Evolutionary conservation across 768 basidiomycete species (phyloP).

Genomic region (Boletus reticulatus): DNA sequence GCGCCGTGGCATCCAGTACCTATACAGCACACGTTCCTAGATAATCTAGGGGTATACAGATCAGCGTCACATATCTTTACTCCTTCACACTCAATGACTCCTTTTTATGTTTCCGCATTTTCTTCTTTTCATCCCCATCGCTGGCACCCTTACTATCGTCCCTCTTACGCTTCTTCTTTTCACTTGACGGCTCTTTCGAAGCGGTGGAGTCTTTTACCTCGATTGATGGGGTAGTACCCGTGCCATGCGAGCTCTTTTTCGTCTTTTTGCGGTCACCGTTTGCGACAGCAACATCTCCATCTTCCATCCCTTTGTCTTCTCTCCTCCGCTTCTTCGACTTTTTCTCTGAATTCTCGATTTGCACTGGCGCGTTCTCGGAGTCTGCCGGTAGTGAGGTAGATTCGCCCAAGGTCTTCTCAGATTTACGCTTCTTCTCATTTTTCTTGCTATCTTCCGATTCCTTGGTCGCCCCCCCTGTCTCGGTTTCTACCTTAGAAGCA

Average conservation of each 20-base stretch:
- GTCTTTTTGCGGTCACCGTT: constrained; percentile 22
- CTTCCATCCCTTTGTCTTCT: constrained; percentile 9
- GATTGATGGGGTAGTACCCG: constrained; percentile 4
- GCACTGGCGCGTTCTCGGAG: constrained; percentile 3
- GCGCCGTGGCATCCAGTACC: background rate
- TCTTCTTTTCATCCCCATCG: constrained; percentile 28
- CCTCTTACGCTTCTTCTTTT: constrained; percentile 27
- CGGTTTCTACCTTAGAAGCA: background rate
- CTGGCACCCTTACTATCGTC: constrained; percentile 3
- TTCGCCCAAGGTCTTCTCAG: constrained; percentile 22
- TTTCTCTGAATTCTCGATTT: constrained; percentile 8
- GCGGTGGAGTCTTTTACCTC: constrained; percentile 13
- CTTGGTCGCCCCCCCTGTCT: background rate
- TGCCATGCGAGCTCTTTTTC: constrained; percentile 18
- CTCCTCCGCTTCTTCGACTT: constrained; percentile 38
- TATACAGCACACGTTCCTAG: background rate
- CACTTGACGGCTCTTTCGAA: constrained; percentile 8
- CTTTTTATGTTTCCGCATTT: constrained; percentile 28
- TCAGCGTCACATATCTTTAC: background rate
- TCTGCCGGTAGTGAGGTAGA: constrained; percentile 6
- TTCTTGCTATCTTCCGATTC: constrained; percentile 8
- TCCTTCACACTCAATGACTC: background rate
- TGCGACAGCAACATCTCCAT: constrained; percentile 5
- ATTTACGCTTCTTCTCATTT: constrained; percentile 17
- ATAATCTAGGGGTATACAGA: constrained; percentile 1